Evolutionary conservation across 129 eudicot genomes (phyloP).

Genomic region (Arctium minus): DNA sequence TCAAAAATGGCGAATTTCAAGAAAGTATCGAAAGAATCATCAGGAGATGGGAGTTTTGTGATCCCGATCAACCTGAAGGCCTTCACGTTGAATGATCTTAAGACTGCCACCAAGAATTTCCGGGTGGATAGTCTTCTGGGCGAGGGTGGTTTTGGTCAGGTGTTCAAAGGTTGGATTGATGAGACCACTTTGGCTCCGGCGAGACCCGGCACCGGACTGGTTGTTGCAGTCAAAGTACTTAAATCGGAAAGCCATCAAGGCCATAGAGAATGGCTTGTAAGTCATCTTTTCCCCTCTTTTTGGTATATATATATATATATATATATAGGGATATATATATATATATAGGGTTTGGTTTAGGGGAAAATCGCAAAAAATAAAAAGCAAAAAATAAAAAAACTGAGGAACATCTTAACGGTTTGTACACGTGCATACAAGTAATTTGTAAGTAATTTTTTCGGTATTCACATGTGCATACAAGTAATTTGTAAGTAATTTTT

Average conservation of each 20-base stretch:
- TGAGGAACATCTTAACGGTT: too few species aligned
- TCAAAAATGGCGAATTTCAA: constrained; percentile 1
- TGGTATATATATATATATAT: too few species aligned
- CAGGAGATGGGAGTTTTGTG: constrained; percentile 13
- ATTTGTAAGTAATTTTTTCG: too few species aligned
- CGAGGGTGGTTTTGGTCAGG: constrained; percentile 65
- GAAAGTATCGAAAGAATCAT: constrained; percentile 19
- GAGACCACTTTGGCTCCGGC: constrained; percentile 45
- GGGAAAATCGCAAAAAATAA: too few species aligned
- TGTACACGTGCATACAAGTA: too few species aligned
- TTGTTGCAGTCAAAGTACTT: constrained; percentile 58
- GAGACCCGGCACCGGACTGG: constrained; percentile 57
- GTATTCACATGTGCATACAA: too few species aligned
- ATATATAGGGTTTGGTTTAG: too few species aligned
- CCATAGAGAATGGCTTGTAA: constrained; percentile 76
- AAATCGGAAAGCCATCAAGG: constrained; percentile 62
- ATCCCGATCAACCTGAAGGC: constrained; percentile 44
- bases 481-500: too few species aligned
- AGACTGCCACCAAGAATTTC: constrained; percentile 56
- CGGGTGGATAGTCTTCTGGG: constrained; percentile 59
- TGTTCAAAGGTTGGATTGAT: constrained; percentile 70
- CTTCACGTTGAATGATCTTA: constrained; percentile 54
- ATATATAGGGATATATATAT: too few species aligned
- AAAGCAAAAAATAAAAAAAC: too few species aligned
- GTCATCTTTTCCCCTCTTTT: not conserved